These are phyloP conservation scores for Xylariomycetidae sp. DNA, from an alignment of 2,329 filamentous ascomycete species.

Conservation along the genomic window DNA sequence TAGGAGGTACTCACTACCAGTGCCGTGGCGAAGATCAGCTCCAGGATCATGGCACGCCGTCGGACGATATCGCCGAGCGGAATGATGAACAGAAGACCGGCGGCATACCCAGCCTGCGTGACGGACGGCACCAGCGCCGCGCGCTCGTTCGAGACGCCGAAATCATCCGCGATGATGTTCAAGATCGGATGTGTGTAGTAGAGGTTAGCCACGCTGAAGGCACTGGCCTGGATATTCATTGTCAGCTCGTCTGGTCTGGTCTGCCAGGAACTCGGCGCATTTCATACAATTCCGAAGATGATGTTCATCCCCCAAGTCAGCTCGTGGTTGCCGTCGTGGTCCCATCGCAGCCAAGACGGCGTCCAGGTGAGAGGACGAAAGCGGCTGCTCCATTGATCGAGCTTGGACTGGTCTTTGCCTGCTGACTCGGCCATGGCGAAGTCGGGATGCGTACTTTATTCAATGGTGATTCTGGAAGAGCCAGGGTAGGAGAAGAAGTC, in stretches of 20 bases:
- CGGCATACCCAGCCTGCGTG: conserved; percentile 74
- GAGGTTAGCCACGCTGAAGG: conserved; percentile 71
- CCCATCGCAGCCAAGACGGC: conserved; percentile 21
- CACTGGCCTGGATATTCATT: conserved; percentile 37
- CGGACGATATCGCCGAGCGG: conserved; percentile 67
- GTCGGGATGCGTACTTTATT: too few relatives aligned
- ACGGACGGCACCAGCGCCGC: conserved; percentile 65
- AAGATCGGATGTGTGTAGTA: conserved; percentile 79
- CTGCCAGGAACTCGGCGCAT: neutral
- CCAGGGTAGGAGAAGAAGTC: too few relatives aligned
- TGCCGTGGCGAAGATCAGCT: conserved; percentile 61
- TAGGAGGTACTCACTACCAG: conserved; percentile 46
- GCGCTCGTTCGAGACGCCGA: conserved; percentile 62
- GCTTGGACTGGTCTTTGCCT: too few relatives aligned
- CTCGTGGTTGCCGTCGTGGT: conserved; percentile 17
- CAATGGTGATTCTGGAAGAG: too few relatives aligned
- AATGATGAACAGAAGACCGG: conserved; percentile 66
- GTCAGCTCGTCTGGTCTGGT: neutral
- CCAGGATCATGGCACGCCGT: conserved; percentile 63
- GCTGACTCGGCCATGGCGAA: too few relatives aligned
- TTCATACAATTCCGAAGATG: conserved; percentile 28
- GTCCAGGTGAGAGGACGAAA: conserved; percentile 12
- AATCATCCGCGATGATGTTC: conserved; percentile 66
- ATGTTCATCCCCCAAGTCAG: conserved; percentile 22
- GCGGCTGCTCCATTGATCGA: too few relatives aligned